phyloP scores from a whole-genome alignment of 805 yeast genomes.

The Soucietia sequanensis region DNA sequence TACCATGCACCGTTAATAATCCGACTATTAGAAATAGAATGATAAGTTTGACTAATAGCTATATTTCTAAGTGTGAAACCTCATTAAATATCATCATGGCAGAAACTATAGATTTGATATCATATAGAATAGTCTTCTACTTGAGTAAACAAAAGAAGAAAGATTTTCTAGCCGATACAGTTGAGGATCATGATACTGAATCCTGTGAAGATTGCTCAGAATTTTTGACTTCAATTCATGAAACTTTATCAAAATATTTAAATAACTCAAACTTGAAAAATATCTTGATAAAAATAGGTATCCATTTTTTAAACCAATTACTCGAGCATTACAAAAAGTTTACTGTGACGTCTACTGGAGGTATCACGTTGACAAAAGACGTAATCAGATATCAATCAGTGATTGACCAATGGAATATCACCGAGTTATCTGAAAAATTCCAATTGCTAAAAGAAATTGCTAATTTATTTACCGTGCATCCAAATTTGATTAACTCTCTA shows the following conservation, averaged over 20 bases:
- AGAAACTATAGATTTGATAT: conserved; percentile 54
- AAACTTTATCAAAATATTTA: conserved; percentile 36
- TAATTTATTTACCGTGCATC: conserved; percentile 80
- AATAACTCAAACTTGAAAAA: conserved; percentile 45
- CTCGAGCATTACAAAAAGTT: conserved; percentile 73
- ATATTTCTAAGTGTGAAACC: conserved; percentile 59
- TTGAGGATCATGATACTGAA: conserved; percentile 60
- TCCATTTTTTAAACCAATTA: conserved; percentile 54
- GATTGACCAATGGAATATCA: conserved; percentile 65
- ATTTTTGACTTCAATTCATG: conserved; percentile 46
- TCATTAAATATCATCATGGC: conserved; percentile 63
- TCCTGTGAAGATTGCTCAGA: conserved; percentile 65
- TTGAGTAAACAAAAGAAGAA: conserved; percentile 69
- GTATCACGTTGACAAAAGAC: conserved; percentile 78
- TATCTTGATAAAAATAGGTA: conserved; percentile 57
- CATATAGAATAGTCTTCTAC: conserved; percentile 44
- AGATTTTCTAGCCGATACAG: conserved; percentile 55
- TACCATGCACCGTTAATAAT: conserved; percentile 68
- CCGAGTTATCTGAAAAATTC: conserved; percentile 60
- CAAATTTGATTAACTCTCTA: conserved; percentile 72
- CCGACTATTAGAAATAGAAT: conserved; percentile 58
- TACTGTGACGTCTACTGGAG: conserved; percentile 79
- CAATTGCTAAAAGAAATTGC: conserved; percentile 77
- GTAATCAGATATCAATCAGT: conserved; percentile 70
- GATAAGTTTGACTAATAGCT: conserved; percentile 59